Conservation (phyloP, 176 grass and related monocot genomes). For the Themeda triandra region DNA sequence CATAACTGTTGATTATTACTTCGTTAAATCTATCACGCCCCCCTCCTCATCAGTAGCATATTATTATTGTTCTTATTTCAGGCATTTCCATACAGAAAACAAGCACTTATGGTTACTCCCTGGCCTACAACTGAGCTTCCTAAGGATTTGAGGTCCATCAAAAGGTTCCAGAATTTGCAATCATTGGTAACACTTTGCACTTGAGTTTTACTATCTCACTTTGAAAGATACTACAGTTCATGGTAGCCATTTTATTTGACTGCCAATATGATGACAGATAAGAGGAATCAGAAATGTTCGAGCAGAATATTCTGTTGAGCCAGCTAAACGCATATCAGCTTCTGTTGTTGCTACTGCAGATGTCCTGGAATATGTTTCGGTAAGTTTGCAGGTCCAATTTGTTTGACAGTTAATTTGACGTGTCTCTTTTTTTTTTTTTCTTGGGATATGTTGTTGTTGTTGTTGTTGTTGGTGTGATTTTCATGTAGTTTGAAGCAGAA, state of each 20-base stretch:
- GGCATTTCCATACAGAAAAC: constrained; percentile 79
- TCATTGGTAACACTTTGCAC: constrained; percentile 58
- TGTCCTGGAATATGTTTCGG: constrained; percentile 81
- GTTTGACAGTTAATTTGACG: not conserved
- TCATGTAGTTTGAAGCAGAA: not conserved
- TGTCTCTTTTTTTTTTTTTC: too few species aligned
- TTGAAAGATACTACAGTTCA: constrained; percentile 1
- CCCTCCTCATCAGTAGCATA: constrained; percentile 8
- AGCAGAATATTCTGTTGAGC: constrained; percentile 97
- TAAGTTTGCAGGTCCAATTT: constrained; percentile 35
- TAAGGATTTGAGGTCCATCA: constrained; percentile 72
- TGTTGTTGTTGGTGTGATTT: not conserved
- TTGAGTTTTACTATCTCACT: constrained; percentile 14
- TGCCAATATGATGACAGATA: constrained; percentile 47
- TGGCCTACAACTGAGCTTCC: constrained; percentile 76
- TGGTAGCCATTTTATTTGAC: constrained; percentile 26
- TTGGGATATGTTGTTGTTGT: too few species aligned
- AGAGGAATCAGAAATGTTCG: constrained; percentile 91
- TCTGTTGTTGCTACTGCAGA: constrained; percentile 80
- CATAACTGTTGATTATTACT: not conserved
- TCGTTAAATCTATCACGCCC: not conserved
- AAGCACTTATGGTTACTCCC: constrained; percentile 78
- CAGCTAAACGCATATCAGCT: constrained; percentile 90
- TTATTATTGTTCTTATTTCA: constrained; percentile 39
- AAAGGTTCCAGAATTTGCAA: constrained; percentile 98